These are phyloP conservation scores for Echria macrotheca DNA, from an alignment of 495 filamentous ascomycete genomes.

Conservation along the genomic window DNA sequence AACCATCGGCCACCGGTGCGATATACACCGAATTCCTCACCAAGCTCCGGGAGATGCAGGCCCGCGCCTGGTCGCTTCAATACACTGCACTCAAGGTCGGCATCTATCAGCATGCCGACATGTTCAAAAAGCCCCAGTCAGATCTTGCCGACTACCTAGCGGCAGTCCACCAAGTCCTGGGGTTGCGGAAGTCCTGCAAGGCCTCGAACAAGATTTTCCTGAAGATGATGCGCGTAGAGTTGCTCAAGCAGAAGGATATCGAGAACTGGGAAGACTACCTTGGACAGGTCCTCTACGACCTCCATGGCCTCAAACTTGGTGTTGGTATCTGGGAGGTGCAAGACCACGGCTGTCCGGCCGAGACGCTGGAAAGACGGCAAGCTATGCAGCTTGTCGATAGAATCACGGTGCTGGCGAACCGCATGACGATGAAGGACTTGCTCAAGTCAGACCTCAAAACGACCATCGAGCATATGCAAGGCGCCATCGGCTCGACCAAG, in stretches of 20 bases:
- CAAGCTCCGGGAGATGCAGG: constrained; percentile 82
- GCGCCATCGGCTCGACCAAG: constrained; percentile 54
- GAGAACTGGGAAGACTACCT: constrained; percentile 73
- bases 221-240: constrained; percentile 80
- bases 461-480: constrained; percentile 85
- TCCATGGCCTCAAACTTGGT: constrained; percentile 77
- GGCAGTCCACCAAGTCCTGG: constrained; percentile 76
- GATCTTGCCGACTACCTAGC: constrained; percentile 70
- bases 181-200: constrained; percentile 79
- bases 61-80: constrained; percentile 78
- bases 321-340: constrained; percentile 58
- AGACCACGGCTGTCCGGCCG: constrained; percentile 70
- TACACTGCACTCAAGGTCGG: constrained; percentile 70
- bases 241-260: constrained; percentile 56
- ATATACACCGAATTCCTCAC: constrained; percentile 53
- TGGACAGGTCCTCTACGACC: constrained; percentile 80
- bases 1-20: constrained; percentile 29
- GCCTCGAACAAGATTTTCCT: constrained; percentile 79
- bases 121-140: constrained; percentile 58
- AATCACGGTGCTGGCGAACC: constrained; percentile 70
- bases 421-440: constrained; percentile 85
- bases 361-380: constrained; percentile 68
- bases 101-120: constrained; percentile 57
- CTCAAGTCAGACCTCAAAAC: constrained; percentile 82
- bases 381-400: constrained; percentile 76